Evolutionary conservation across 805 yeast species (phyloP), one percentile per base, ranked within the genome.

Genomic region (Priceomyces medius): DNA sequence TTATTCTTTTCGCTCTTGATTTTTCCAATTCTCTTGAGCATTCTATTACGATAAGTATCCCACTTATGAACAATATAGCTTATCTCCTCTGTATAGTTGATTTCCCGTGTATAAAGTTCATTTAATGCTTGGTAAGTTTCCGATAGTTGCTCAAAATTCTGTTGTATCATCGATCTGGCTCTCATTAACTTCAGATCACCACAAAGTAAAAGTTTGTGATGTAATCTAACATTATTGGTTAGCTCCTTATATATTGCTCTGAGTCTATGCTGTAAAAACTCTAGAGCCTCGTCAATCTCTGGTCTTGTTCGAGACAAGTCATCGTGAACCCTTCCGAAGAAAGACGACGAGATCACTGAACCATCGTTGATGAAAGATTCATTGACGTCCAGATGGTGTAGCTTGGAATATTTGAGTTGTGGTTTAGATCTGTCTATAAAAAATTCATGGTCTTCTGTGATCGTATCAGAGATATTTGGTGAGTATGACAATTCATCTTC

Each of bases 71-170:
- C 69, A 21, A 53, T 56, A 6, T 48, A 33, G 16, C 60, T 47
- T 8, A 71, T 48, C 1, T 43, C 31, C 20, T 52, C 49, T 18
- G 68, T 59, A n/a, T 50, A 51, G 3, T 48, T 42, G 4, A 63
- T 52, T 29, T 75, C 78, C 2, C 63, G 54, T 3, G 54, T 43
- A 53, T 77, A 77, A 2, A 76, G 55, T 50, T 78, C 82, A 40
- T 62, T 59, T 50, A 76, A 63, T 4, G 77, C 68, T 38, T 66
- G 65, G 43, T 68, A 64, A 40, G 62, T 63, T 38, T 73, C 74
- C 6, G 71, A 63, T n/a, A 77, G 46, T 42, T 68, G 70, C 35
- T 56, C 60, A 39, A 70, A 58, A 36, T 54, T 44, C 13, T 50
- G 52, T 3, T 58, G 26, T 1, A 74, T 55, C 44, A 49, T 47